Conservation (phyloP, 2,329 filamentous ascomycete genomes). For the Beauveria medogensis region DNA sequence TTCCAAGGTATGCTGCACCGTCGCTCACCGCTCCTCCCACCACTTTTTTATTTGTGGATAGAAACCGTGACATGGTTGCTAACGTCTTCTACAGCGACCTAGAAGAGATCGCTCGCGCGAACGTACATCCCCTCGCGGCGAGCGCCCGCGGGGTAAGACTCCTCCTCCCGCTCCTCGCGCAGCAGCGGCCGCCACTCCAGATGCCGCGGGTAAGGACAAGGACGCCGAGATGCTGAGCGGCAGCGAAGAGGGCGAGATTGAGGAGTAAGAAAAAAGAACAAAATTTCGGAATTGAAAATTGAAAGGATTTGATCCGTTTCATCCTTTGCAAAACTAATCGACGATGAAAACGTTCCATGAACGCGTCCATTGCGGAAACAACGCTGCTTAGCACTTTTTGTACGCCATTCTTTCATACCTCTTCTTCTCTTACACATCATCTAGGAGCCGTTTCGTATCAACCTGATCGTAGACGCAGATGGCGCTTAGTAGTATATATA, state of each 20-base stretch:
- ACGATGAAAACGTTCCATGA: neutral
- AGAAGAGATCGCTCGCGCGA: conserved; percentile 53
- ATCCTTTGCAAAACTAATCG: neutral
- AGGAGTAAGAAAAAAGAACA: conserved; percentile 47
- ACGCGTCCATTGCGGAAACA: neutral
- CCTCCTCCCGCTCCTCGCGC: conserved; percentile 28
- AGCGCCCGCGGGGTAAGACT: conserved; percentile 48
- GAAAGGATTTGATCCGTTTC: neutral
- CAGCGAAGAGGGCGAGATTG: conserved; percentile 96
- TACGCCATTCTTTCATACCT: neutral
- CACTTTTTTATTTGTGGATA: neutral
- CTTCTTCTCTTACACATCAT: neutral
- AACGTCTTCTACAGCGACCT: conserved; percentile 39
- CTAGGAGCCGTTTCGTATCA: neutral
- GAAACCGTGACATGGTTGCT: conserved; percentile 15
- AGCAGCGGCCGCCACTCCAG: conserved; percentile 11
- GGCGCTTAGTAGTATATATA: neutral
- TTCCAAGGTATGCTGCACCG: conserved; percentile 48
- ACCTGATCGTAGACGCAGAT: neutral
- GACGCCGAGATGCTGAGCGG: conserved; percentile 55
- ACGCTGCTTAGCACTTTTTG: neutral
- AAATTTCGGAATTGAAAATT: neutral
- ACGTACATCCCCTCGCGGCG: conserved; percentile 51
- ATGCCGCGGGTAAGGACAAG: conserved; percentile 21
- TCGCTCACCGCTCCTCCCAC: neutral